These are phyloP conservation scores for Onygenales sp. DNA, from an alignment of 2,329 filamentous ascomycete species.

Conservation along the genomic window DNA sequence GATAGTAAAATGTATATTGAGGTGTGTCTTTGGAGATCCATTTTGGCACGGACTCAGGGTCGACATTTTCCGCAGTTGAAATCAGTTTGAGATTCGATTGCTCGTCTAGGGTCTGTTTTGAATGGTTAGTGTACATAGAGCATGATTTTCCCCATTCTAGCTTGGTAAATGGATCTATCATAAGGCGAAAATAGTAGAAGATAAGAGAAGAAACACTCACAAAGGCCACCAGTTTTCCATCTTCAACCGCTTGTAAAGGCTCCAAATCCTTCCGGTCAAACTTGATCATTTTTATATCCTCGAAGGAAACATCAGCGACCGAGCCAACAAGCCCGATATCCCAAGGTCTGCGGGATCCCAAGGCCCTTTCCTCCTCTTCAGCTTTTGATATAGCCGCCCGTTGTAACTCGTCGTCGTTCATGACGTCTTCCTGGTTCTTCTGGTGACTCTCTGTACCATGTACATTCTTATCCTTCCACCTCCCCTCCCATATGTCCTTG, in stretches of 20 bases:
- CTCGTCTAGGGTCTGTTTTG: constrained; percentile 28
- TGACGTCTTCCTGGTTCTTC: too few relatives aligned
- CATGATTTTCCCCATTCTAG: background rate
- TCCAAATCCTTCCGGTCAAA: too few relatives aligned
- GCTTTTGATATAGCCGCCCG: constrained; percentile 36
- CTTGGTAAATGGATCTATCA: too few relatives aligned
- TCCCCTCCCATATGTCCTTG: constrained; percentile 41
- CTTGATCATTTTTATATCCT: too few relatives aligned
- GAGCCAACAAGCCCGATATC: too few relatives aligned
- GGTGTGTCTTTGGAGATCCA: constrained; percentile 46
- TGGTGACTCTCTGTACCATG: constrained; percentile 25
- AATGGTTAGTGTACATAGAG: constrained; percentile 16
- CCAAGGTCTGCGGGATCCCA: constrained; percentile 19
- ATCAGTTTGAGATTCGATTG: constrained; percentile 47
- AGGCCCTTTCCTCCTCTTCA: constrained; percentile 34
- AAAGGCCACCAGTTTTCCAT: too few relatives aligned
- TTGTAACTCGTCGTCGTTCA: constrained; percentile 43
- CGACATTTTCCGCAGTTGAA: constrained; percentile 31
- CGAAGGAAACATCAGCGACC: too few relatives aligned
- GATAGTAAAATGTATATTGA: constrained; percentile 52
- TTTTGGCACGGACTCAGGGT: constrained; percentile 34
- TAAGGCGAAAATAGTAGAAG: too few relatives aligned
- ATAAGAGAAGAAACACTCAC: too few relatives aligned
- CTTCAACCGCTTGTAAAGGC: too few relatives aligned
- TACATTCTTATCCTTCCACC: constrained; percentile 26